Conservation (phyloP, 1,284 basidiomycete species). For the Ustilago nuda region DNA sequence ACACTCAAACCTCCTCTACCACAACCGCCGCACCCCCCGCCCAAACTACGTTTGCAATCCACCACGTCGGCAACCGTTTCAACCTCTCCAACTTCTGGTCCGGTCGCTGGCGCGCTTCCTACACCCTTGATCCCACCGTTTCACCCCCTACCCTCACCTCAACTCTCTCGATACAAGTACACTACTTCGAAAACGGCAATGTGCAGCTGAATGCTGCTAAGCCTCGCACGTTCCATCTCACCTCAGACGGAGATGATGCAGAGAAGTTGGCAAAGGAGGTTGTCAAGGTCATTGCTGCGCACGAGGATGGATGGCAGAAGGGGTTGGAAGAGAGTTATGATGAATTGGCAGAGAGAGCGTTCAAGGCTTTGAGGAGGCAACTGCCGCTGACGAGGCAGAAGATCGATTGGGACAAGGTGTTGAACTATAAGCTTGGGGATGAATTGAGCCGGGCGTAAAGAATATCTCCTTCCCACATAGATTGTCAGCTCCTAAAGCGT, state of each 20-base stretch:
- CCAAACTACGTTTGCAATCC: slow-evolving; percentile 47
- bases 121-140: slow-evolving; percentile 39
- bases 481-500: background rate
- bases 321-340: slow-evolving; percentile 47
- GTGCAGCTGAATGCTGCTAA: slow-evolving; percentile 61
- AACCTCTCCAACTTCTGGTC: slow-evolving; percentile 68
- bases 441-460: slow-evolving; percentile 47
- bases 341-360: slow-evolving; percentile 60
- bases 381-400: slow-evolving; percentile 67
- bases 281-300: slow-evolving; percentile 40
- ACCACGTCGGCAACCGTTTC: slow-evolving; percentile 65
- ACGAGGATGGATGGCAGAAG: slow-evolving; percentile 62
- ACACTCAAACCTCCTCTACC: slow-evolving; percentile 4
- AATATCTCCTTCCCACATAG: background rate
- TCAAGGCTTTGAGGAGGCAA: slow-evolving; percentile 62
- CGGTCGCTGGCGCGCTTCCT: slow-evolving; percentile 63
- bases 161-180: slow-evolving; percentile 55
- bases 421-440: slow-evolving; percentile 58
- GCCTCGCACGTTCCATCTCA: slow-evolving; percentile 32
- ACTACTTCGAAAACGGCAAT: slow-evolving; percentile 69
- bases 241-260: slow-evolving; percentile 10
- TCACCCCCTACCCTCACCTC: slow-evolving; percentile 9
- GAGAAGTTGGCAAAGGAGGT: slow-evolving; percentile 35
- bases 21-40: slow-evolving; percentile 1
- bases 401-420: slow-evolving; percentile 68